These are phyloP conservation scores for Trypanosoma caninum DNA, from an alignment of 208 protist species.

Conservation along the genomic window DNA sequence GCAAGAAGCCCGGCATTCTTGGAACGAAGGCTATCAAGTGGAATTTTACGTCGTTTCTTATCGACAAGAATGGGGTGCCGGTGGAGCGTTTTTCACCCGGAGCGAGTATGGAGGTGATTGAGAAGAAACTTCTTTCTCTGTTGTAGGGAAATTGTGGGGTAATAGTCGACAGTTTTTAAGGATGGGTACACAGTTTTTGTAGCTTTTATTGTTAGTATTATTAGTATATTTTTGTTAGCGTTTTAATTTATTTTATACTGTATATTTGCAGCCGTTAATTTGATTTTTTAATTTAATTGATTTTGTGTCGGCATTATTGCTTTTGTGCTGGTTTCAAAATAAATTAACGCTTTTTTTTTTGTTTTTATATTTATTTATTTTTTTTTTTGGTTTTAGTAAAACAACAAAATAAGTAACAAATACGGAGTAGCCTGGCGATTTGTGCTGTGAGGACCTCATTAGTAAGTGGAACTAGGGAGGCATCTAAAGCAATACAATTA, in stretches of 20 bases:
- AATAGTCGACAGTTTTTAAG: no score
- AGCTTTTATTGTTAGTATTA: background rate
- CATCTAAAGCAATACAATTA: no score
- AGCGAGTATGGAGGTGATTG: constrained; percentile 41
- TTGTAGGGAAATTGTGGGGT: no score
- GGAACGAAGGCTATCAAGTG: constrained; percentile 83
- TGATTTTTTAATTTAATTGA: background rate
- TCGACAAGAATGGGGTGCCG: constrained; percentile 64
- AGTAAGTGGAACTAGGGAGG: no score
- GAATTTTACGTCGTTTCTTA: constrained; percentile 94
- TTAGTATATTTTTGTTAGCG: background rate
- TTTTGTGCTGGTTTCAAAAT: no score
- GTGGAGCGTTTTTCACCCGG: constrained; percentile 72
- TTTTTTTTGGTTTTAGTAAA: constrained; percentile 3
- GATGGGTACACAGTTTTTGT: background rate
- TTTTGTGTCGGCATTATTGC: no score
- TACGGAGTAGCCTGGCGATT: no score
- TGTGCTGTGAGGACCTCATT: no score
- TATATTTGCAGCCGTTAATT: constrained; percentile 9
- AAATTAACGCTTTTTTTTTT: background rate
- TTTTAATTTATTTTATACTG: constrained; percentile 5
- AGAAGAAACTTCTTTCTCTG: constrained; percentile 58
- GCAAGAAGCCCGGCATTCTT: constrained; percentile 50
- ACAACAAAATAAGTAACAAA: no score
- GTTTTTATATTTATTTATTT: background rate